Base-by-base conservation (phyloP, 306 rosid species). In the Cyamopsis tetragonoloba region DNA sequence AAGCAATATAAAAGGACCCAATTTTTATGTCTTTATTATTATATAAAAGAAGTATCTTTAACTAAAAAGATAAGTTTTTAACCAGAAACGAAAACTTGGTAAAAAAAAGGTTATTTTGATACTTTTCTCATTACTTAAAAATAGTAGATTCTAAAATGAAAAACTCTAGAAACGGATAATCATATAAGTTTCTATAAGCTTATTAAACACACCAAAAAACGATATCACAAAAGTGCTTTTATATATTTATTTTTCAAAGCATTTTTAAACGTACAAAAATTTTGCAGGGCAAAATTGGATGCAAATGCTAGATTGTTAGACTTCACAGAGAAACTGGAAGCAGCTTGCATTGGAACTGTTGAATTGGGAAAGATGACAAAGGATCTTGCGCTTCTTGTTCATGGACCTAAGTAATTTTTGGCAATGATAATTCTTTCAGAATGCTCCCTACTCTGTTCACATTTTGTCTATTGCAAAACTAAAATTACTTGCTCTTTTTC, bases 311-410 rank as follows among this genome's bases (percentile, higher is more conserved):
- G 77, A 70, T 72, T 93, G 71, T 66, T 78, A 78, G 86, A 80
- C 63, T 93, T 88, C 37, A 84, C 95, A 0, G 73, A 78, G 83
- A 93, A 93, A 64, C 85, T 93, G 35, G 97, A 93, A 81, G 83
- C 82, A 55, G 96, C 98, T 73, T 89, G 98, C 79, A 38, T 93
- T 62, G 81, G 83, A 74, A 79, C 85, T 4, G 98, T 93, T 71
- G 98, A 93, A 80, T 47, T 83, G 14, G 97, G 97, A 71, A 93
- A 88, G 81, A 93, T 93, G 98, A 93, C 98, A 72, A 93, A 93
- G 88, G 97, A 93, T 88, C 98, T 93, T 51, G 98, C 98, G 0
- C 87, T 89, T 72, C 87, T 93, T 74, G 75, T 79, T 81, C 95
- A 93, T 68, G 97, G 97, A 57, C 75, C 96, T 4, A 89, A 88